Evolutionary conservation across 129 eudicot species (phyloP).

Genomic region (Tanacetum coccineum): DNA sequence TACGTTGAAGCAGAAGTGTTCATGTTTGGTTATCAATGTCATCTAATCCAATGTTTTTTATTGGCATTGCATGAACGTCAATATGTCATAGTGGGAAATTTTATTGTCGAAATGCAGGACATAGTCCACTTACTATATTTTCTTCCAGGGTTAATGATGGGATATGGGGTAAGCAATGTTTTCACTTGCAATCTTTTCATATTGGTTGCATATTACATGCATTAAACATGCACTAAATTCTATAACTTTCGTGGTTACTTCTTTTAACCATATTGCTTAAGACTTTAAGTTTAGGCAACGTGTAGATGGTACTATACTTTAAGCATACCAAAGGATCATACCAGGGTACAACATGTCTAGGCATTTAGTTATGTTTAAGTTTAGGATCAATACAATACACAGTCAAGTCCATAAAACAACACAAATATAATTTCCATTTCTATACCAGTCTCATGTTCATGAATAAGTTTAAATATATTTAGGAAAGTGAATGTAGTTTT

Average conservation of each 20-base stretch:
- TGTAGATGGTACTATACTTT: too few species aligned
- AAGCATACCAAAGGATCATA: not conserved
- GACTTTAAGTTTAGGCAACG: too few species aligned
- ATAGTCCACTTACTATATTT: conserved; percentile 53
- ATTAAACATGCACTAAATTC: not conserved
- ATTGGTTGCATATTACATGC: not conserved
- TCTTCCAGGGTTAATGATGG: conserved; percentile 98
- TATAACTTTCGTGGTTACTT: conserved; percentile 6
- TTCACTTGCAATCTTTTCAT: not conserved
- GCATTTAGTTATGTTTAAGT: too few species aligned
- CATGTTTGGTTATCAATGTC: conserved; percentile 6
- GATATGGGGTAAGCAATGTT: conserved; percentile 63
- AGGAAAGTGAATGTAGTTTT: conserved; percentile 4
- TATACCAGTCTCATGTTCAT: not conserved
- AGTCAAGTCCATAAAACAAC: conserved; percentile 3
- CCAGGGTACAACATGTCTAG: too few species aligned
- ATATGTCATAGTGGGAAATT: conserved; percentile 85
- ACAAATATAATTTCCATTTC: not conserved
- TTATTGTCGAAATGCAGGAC: conserved; percentile 74
- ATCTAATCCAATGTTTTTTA: not conserved
- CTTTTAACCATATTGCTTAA: too few species aligned
- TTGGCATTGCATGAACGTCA: conserved; percentile 80
- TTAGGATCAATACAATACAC: too few species aligned
- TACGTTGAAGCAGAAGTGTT: not conserved
- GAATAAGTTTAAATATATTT: not conserved